phyloP scores from a whole-genome alignment of 495 filamentous ascomycete species.

The Aspergillus cristatus region DNA sequence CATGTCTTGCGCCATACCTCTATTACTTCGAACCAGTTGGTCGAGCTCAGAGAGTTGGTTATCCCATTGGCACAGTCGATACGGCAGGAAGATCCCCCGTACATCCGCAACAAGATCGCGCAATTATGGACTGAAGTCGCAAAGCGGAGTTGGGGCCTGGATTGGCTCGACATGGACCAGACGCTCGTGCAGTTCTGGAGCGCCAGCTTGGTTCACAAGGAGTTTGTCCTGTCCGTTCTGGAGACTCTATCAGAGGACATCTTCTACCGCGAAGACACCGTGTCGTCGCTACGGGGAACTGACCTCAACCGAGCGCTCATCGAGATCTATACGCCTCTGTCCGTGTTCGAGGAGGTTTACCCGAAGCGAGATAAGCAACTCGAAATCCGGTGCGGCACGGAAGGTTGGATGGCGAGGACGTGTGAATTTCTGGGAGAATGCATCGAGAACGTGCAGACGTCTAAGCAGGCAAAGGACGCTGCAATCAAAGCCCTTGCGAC shows the following conservation, averaged over 20 bases:
- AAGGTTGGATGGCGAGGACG: constrained; percentile 80
- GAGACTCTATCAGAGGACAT: constrained; percentile 94
- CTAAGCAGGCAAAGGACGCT: constrained; percentile 49
- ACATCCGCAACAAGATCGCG: constrained; percentile 88
- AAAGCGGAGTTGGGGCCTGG: constrained; percentile 81
- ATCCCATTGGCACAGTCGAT: constrained; percentile 68
- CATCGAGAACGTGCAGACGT: constrained; percentile 53
- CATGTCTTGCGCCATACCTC: constrained; percentile 78
- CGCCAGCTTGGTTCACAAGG: constrained; percentile 61
- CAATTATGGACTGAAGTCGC: constrained; percentile 91
- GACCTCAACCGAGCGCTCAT: constrained; percentile 80
- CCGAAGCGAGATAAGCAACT: constrained; percentile 54
- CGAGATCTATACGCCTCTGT: constrained; percentile 79
- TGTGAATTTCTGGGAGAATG: constrained; percentile 66
- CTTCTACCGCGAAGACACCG: constrained; percentile 80
- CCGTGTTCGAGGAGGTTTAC: constrained; percentile 63
- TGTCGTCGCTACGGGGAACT: constrained; percentile 70
- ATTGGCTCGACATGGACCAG: constrained; percentile 93
- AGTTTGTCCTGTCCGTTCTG: constrained; percentile 71
- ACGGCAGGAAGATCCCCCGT: constrained; percentile 64
- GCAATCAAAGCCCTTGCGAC: constrained; percentile 66
- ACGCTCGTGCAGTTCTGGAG: constrained; percentile 74
- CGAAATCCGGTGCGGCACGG: constrained; percentile 60
- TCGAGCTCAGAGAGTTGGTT: constrained; percentile 60
- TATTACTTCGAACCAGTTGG: constrained; percentile 53